Percentiles rank a stretch among this genome's conserved stretches.
Conservation (phyloP, 2,329 filamentous ascomycete species). For the Fusarium sterilihyphosum region DNA sequence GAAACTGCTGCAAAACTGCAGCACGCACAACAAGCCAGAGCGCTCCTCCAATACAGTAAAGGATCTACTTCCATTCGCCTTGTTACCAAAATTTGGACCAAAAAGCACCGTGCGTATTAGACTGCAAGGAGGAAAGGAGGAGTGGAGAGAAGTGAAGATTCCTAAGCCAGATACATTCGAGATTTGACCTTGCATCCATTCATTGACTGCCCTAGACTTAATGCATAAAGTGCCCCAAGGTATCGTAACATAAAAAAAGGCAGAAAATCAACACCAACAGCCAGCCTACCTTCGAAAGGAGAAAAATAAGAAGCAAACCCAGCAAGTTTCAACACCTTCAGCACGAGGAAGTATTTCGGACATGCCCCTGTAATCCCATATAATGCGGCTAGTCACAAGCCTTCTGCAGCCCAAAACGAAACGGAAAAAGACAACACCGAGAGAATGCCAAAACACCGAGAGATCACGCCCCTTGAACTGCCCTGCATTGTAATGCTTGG, state of each 20-base stretch:
- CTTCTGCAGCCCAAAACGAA: conserved; percentile 20
- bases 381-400: conserved; percentile 35
- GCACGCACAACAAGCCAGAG: conserved; percentile 41
- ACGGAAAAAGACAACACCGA: conserved; percentile 11
- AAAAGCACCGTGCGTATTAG: conserved; percentile 13
- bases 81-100: background rate
- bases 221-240: conserved; percentile 29
- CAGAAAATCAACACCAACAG: conserved; percentile 5
- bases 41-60: conserved; percentile 24
- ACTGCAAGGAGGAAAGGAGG: conserved; percentile 19
- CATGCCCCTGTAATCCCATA: conserved; percentile 40
- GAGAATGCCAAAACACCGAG: conserved; percentile 35
- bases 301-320: conserved; percentile 18
- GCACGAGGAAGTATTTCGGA: conserved; percentile 22
- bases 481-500: conserved; percentile 3
- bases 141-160: conserved; percentile 32
- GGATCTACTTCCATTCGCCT: conserved; percentile 17
- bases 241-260: conserved; percentile 36
- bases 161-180: conserved; percentile 20
- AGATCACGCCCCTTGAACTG: conserved; percentile 14
- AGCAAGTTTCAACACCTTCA: conserved; percentile 15
- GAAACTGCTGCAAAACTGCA: conserved; percentile 42
- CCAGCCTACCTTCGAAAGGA: conserved; percentile 16
- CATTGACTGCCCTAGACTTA: conserved; percentile 16
- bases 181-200: conserved; percentile 29